Percentiles rank a stretch among this genome's conserved stretches.
phyloP scores from a whole-genome alignment of 352 stramenopile genomes.

The Globisporangium spinosum region DNA sequence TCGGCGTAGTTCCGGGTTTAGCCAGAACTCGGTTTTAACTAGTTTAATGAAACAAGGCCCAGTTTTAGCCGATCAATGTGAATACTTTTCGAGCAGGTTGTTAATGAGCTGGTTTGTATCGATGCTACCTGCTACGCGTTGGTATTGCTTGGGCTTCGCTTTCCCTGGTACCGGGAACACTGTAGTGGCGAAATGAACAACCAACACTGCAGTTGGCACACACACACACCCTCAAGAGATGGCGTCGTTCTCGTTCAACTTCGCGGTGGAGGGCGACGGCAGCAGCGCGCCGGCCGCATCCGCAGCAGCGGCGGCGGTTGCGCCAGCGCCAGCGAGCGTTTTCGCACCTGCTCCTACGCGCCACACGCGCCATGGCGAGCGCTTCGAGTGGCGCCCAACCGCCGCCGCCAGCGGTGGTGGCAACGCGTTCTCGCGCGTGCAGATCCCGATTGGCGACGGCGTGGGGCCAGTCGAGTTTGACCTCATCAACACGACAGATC shows the following conservation, averaged over 20 bases:
- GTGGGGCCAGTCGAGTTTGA: conserved; percentile 35
- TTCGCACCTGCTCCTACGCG: background rate
- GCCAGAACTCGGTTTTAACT: too few relatives aligned
- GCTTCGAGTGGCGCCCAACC: conserved; percentile 34
- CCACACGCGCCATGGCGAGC: conserved; percentile 46
- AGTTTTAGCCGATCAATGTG: too few relatives aligned
- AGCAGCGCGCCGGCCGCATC: background rate
- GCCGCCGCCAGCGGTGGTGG: background rate
- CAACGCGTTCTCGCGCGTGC: conserved; percentile 31
- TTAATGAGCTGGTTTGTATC: too few relatives aligned
- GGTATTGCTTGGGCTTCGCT: too few relatives aligned
- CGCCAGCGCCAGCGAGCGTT: background rate
- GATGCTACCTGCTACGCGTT: too few relatives aligned
- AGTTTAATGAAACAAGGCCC: too few relatives aligned
- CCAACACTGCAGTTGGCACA: too few relatives aligned
- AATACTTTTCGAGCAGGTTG: too few relatives aligned
- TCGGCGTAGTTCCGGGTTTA: too few relatives aligned
- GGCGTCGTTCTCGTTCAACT: conserved; percentile 68
- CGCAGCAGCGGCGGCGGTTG: background rate
- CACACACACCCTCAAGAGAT: conserved; percentile 5
- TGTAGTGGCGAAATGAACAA: too few relatives aligned
- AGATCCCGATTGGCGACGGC: conserved; percentile 22
- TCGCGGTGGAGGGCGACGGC: conserved; percentile 34
- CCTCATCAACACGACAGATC: conserved; percentile 59
- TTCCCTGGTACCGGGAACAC: too few relatives aligned